Base-by-base conservation (phyloP, 2,329 filamentous ascomycete genomes). In the Grosmannia serpens region DNA sequence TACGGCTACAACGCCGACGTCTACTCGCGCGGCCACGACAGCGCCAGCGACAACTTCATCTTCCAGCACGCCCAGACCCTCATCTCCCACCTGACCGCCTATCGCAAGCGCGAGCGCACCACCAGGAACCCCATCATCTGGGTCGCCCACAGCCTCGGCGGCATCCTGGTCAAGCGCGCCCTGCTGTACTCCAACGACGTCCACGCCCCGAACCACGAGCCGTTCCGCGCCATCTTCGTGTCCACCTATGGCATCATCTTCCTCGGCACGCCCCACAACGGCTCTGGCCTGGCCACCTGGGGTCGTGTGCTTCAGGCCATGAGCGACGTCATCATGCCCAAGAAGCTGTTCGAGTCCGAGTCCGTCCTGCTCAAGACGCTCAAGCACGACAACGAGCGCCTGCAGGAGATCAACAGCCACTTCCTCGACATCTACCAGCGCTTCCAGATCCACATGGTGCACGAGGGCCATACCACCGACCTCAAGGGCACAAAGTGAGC, bases 241-340 rank as follows among this genome's bases (percentile, higher is more conserved):
- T 89, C 86, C 1, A 91, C 88, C 0, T 91, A 85, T 66, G 88
- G 84, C 27, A 81, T 91, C 59, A 76, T 91, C 38, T 91, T 91
- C 68, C 76, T 91, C 31, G 88, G 87, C 17, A 91, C 88, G 17
- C 88, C 88, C 8, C 88, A 91, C 68, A 82, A 78, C 22, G 87
- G 87, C 10, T 83, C 86, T 1, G 84, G 85, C 62, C 71, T 85
- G 2, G 87, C 86, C 1, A 78, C 81, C 64, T 89, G 86, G 85
- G 86, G 82, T 0, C 71, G 79, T 13, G 73, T 87, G 58, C 72
- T 90, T 38, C 85, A 90, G 69, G 80, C 78, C 62, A 86, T 90
- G 75, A 82, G 83, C 55, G 78, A 80, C 57, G 79, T 80, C 0
- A 76, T 89, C 20, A 68, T 88, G 13, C 86, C 86, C 0, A 84